phyloP scores from a whole-genome alignment of 352 stramenopile species.

The Elongisporangium senticosum region DNA sequence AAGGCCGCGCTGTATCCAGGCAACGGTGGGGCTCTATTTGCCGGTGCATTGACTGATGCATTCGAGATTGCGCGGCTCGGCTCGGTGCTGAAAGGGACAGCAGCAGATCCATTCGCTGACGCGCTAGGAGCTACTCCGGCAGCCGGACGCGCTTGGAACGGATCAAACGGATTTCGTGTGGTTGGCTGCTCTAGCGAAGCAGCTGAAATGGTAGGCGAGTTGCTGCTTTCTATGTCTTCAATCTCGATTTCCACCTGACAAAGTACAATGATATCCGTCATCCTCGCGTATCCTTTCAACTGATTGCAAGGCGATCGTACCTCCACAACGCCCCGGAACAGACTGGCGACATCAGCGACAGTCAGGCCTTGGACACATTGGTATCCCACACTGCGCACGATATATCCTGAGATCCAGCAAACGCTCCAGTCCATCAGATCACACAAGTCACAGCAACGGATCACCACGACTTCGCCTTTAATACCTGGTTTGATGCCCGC shows the following conservation, averaged over 20 bases:
- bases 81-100: background rate
- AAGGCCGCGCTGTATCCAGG: background rate
- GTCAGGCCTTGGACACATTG: constrained; percentile 20
- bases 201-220: background rate
- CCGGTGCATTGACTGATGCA: background rate
- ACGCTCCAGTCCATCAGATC: background rate
- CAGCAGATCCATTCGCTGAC: background rate
- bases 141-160: background rate
- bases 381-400: constrained; percentile 35
- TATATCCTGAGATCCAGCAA: constrained; percentile 21
- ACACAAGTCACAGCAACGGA: background rate
- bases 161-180: background rate
- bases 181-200: background rate
- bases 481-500: constrained; percentile 46
- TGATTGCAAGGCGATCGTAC: background rate
- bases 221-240: background rate
- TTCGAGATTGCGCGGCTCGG: background rate
- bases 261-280: background rate
- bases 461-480: background rate
- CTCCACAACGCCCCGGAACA: constrained; percentile 16
- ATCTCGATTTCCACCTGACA: background rate
- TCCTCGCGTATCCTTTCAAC: background rate
- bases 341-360: constrained; percentile 30
- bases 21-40: background rate
- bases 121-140: no score